Conservation (phyloP, 257 asterid genomes). For the Penstemon newberryi region DNA sequence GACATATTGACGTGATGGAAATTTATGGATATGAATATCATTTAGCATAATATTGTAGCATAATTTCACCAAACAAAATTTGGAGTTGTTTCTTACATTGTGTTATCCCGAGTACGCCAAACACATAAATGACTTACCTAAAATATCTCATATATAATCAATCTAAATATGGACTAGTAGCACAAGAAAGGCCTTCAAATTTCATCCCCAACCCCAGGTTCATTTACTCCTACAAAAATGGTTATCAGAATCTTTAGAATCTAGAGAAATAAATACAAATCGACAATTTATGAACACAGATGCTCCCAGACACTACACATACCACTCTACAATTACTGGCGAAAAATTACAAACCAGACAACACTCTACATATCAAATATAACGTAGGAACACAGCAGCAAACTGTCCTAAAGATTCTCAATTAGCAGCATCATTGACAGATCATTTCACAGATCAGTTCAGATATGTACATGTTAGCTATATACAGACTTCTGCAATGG, state of each 20-base stretch:
- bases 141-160: no score
- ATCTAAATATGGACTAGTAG: no score
- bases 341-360: not conserved
- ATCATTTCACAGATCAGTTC: not conserved
- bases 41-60: no score
- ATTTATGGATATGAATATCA: no score
- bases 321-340: not conserved
- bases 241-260: not conserved
- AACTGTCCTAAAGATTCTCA: not conserved
- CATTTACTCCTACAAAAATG: not conserved
- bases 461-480: not conserved
- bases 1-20: no score
- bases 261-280: not conserved
- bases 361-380: no score
- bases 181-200: not conserved
- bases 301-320: not conserved
- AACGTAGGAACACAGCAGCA: no score
- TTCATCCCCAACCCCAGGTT: not conserved
- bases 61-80: no score
- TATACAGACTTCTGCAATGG: not conserved
- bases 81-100: no score
- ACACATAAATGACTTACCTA: no score
- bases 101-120: no score
- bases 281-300: not conserved
- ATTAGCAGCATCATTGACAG: slow-evolving; percentile 4